Evolutionary conservation across 208 protist species (phyloP), one percentile per base, ranked within the genome.

Genomic region (Angomonas ambiguus): DNA sequence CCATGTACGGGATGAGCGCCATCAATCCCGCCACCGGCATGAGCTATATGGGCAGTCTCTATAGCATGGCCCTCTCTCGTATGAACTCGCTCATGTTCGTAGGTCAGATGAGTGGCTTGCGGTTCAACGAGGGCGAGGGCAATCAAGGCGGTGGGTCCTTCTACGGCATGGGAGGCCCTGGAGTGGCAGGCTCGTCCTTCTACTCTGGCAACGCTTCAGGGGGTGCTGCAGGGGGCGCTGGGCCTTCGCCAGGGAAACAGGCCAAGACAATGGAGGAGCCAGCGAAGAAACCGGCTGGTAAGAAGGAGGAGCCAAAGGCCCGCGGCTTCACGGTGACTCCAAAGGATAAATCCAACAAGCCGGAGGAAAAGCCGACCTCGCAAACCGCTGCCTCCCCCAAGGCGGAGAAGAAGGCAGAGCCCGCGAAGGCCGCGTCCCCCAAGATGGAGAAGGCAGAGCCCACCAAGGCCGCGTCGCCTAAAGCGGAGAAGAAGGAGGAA

Each of bases 1-100:
- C 35, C 35, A 41, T 41, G 35, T 41, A 41, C 35, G 35, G 35
- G 8, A 41, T 41, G 35, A 41, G 35, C 35, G 35, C 35, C 35
- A 41, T 41, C 8, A 41, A 41, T 13, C 35, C 35, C 35, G 35
- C 13, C 8, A 41, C 35, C 35, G 35, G 35, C 35, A 18, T 41
- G 35, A 41, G 35, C 35, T 41, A 41, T 41, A 41, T 41, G 35
- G 35, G 35, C 13, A 53, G 45, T 53, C 45, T 53, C 45, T 53
- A 53, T 20, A 27, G 18, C 16, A 53, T 53, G 45, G 45, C 45
- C 5, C 45, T 53, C 18, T 53, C 45, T 5, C 45, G 45, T 5
- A 53, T 53, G 45, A 24, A 13, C 45, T 53, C 35, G 5, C 35
- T 41, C 35, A 41, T 41, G 35, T 41, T 41, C 13, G 35, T 41